phyloP scores from a whole-genome alignment of 2,329 filamentous ascomycete genomes.

The Paecilomyces sp. region DNA sequence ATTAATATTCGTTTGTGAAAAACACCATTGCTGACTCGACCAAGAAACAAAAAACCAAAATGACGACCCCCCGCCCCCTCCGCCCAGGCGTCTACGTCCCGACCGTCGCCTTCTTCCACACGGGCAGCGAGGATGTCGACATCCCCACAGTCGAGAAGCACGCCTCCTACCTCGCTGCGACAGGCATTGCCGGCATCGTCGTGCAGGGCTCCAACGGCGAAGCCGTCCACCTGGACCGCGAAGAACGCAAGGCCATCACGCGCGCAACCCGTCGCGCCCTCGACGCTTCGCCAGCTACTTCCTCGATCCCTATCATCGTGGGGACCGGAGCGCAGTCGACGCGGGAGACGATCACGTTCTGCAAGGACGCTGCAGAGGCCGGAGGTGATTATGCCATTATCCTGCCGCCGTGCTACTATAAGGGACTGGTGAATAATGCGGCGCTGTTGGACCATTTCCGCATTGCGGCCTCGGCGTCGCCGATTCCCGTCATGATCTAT shows the following conservation, averaged over 20 bases:
- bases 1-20: too few relatives aligned
- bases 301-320: constrained; percentile 65
- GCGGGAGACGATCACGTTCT: constrained; percentile 63
- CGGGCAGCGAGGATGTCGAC: constrained; percentile 59
- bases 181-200: constrained; percentile 66
- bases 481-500: constrained; percentile 62
- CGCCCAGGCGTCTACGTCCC: constrained; percentile 60
- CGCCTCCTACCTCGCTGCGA: constrained; percentile 62
- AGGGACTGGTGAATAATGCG: constrained; percentile 55
- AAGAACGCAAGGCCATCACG: constrained; percentile 63
- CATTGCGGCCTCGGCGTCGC: constrained; percentile 53
- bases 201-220: constrained; percentile 79
- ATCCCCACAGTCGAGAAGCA: constrained; percentile 50
- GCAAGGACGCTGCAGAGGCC: constrained; percentile 58
- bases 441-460: constrained; percentile 59
- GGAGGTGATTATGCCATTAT: constrained; percentile 72
- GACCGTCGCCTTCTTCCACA: constrained; percentile 66
- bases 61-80: constrained; percentile 16
- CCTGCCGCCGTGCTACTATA: constrained; percentile 71
- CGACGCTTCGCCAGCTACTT: constrained; percentile 56
- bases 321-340: constrained; percentile 69
- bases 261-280: constrained; percentile 62
- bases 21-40: too few relatives aligned
- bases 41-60: neutral
- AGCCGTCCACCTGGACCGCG: constrained; percentile 67